Base-by-base conservation (phyloP, 1,284 basidiomycete species). In the Moesziomyces globuligerus region DNA sequence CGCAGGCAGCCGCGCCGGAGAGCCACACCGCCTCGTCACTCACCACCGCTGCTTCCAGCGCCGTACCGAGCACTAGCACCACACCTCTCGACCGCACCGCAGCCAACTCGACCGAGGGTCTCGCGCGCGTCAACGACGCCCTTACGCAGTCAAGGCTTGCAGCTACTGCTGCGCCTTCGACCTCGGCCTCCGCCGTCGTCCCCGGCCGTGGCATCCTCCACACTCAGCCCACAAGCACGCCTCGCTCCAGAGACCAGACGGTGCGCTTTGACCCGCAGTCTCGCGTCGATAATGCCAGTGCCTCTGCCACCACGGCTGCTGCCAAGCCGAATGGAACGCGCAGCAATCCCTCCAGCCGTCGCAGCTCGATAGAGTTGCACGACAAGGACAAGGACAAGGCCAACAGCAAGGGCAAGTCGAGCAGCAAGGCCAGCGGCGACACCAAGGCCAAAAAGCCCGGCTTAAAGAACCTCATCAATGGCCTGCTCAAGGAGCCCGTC, bases 401-500 rank as follows among this genome's bases (percentile, higher is more conserved):
- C 10, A 34, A 29, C n/a, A 52, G 43, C 50, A 66, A 68, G 49
- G 32, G 20, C 29, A 59, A 58, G n/a, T 29, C 48, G 4, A 42
- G 9, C 34, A 45, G 20, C 48, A 66, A 72, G 45, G 13, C 28
- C 20, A 34, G 26, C n/a, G 42, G 17, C 32, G 54, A 54, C n/a
- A 28, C 7, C 37, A 61, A 67, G 34, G n/a, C 36, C 9, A 65
- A 65, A 18, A 71, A 72, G 48, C 47, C 69, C 4, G 56, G 58
- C 25, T 52, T 69, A 45, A 69, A 75, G 45, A 65, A 47, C n/a
- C 45, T 69, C 37, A 72, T 70, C 60, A 54, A 67, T 18, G 64
- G 60, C 25, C 56, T 74, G 10, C 64, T 62, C 50, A 71, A 72
- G 32, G 61, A 72, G 41, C 64, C 66, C 26, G 28, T 39, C 3